Evolutionary conservation across 495 filamentous ascomycete species (phyloP).

Genomic region (Aspergillus cavernicola): DNA sequence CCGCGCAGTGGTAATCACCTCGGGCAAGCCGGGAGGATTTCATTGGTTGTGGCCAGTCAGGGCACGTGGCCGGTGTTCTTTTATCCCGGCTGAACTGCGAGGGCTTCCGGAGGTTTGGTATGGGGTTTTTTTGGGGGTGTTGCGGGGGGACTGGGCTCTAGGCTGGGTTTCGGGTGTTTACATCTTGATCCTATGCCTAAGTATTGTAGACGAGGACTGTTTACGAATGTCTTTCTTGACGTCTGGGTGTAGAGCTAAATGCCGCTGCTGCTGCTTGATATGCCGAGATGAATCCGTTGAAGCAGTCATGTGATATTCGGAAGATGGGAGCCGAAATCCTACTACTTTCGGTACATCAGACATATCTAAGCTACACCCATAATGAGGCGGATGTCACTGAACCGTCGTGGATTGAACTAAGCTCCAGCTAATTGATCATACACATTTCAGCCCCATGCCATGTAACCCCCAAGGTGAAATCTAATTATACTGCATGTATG

Average conservation of each 20-base stretch:
- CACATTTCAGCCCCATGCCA: slow-evolving; percentile 23
- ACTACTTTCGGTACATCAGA: too few species aligned
- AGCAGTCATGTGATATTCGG: slow-evolving; percentile 16
- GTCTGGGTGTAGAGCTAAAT: not conserved
- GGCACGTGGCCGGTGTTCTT: slow-evolving; percentile 35
- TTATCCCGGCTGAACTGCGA: slow-evolving; percentile 19
- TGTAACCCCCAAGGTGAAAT: slow-evolving; percentile 16
- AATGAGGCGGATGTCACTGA: slow-evolving; percentile 7
- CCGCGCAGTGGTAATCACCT: slow-evolving; percentile 34
- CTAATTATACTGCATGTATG: slow-evolving; percentile 99
- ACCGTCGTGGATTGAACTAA: slow-evolving; percentile 14
- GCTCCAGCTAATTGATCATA: slow-evolving; percentile 24
- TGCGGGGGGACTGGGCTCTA: too few species aligned
- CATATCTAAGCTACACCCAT: too few species aligned
- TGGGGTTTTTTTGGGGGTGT: too few species aligned
- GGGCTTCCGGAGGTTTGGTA: slow-evolving; percentile 17
- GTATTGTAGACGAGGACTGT: not conserved
- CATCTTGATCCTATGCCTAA: not conserved
- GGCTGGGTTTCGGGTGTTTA: not conserved
- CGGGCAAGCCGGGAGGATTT: slow-evolving; percentile 27
- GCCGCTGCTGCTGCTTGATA: not conserved
- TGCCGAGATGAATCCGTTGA: slow-evolving; percentile 12
- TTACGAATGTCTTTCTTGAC: not conserved
- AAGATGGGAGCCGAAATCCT: not conserved
- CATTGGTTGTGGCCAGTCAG: slow-evolving; percentile 24